phyloP scores from a whole-genome alignment of 345 rosid genomes.

The Eucalyptus sp. region DNA sequence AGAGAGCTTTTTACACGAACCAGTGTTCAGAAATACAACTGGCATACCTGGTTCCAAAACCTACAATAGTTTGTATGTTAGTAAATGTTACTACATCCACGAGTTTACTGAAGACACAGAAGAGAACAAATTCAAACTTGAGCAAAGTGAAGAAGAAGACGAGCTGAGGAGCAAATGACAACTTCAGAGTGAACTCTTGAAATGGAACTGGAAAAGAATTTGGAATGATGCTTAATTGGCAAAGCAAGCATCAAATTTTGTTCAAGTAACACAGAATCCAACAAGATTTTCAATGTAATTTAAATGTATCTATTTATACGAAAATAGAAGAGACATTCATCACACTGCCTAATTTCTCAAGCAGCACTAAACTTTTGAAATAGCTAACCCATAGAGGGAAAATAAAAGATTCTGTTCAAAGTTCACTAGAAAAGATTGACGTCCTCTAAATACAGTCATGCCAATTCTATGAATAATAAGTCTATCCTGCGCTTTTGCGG shows the following conservation, averaged over 20 bases:
- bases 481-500: background rate
- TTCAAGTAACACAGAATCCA: background rate
- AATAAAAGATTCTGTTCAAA: background rate
- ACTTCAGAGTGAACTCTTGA: background rate
- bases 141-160: background rate
- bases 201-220: background rate
- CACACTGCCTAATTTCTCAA: background rate
- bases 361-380: background rate
- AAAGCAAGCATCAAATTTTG: background rate
- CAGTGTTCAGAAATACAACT: conserved; percentile 71
- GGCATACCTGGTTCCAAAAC: conserved; percentile 61
- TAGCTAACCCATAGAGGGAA: background rate
- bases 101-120: background rate
- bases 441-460: background rate
- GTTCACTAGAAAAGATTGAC: background rate
- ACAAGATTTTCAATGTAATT: background rate
- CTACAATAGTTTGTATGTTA: conserved; percentile 22
- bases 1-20: conserved; percentile 11
- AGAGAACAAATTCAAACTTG: background rate
- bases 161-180: background rate
- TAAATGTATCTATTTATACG: background rate
- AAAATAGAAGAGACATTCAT: background rate
- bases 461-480: background rate
- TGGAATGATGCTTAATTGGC: background rate
- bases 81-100: background rate